phyloP scores from a whole-genome alignment of 352 stramenopile species.

The Phytophthora ramorum region DNA sequence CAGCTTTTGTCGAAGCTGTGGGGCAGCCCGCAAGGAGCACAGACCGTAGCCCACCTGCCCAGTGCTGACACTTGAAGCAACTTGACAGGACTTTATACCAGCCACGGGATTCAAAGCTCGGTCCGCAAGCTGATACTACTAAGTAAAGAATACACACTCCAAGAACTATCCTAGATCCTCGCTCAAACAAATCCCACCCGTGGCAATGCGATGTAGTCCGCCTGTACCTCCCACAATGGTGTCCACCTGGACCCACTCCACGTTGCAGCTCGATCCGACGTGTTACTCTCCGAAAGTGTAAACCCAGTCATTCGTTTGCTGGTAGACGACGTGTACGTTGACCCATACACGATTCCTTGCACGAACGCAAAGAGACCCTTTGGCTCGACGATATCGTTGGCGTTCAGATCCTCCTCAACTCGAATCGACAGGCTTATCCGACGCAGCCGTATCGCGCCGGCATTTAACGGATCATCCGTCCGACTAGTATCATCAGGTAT shows the following conservation, averaged over 20 bases:
- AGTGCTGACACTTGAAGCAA: no score
- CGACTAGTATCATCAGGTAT: no score
- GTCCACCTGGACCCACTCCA: slow-evolving; percentile 16
- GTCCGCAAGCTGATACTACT: no score
- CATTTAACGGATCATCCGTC: no score
- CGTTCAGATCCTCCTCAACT: slow-evolving; percentile 3
- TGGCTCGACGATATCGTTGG: background rate
- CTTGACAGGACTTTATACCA: no score
- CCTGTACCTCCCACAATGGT: slow-evolving; percentile 8
- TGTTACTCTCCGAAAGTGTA: background rate
- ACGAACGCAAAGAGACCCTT: slow-evolving; percentile 6
- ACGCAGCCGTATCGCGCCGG: slow-evolving; percentile 1
- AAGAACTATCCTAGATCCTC: no score
- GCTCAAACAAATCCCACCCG: slow-evolving; percentile 1
- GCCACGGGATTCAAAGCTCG: no score
- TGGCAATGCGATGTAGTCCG: slow-evolving; percentile 3
- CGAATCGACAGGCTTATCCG: slow-evolving; percentile 6
- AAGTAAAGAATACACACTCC: no score
- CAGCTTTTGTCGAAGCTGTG: no score
- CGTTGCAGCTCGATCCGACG: slow-evolving; percentile 3
- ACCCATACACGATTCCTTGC: slow-evolving; percentile 13
- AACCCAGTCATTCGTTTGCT: background rate
- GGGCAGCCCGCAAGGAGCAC: no score
- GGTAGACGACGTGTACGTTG: slow-evolving; percentile 1
- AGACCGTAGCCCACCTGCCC: no score